Evolutionary conservation across 176 grass and related monocot species (phyloP), one percentile per base, ranked within the genome.

Genomic region (Alopecurus myosuroides): DNA sequence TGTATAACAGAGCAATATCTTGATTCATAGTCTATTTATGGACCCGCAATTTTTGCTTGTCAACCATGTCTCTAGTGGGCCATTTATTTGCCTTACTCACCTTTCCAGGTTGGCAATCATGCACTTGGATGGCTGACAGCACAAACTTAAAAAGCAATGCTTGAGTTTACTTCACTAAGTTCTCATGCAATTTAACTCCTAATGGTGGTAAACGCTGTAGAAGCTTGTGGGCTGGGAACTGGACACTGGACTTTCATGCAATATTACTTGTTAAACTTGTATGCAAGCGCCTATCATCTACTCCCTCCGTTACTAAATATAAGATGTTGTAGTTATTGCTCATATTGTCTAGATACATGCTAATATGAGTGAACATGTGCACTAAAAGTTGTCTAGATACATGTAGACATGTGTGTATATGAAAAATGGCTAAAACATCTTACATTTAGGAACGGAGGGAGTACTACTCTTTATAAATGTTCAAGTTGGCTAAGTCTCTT

Each of bases 401-500:
- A n/a, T n/a, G n/a, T n/a, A n/a, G n/a, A n/a, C n/a, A n/a, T n/a
- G n/a, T n/a, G n/a, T n/a, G n/a, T n/a, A n/a, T n/a, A n/a, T n/a
- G n/a, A n/a, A n/a, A n/a, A n/a, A n/a, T n/a, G n/a, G n/a, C n/a
- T n/a, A n/a, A n/a, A n/a, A n/a, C n/a, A n/a, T n/a, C n/a, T n/a
- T n/a, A n/a, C n/a, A n/a, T n/a, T n/a, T n/a, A n/a, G n/a, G n/a
- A n/a, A n/a, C n/a, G n/a, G n/a, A n/a, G n/a, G n/a, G n/a, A n/a
- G n/a, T n/a, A n/a, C 14, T 29, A 61, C 1, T 68, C 18, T 60
- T 50, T 42, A 51, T 19, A 88, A 77, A 81, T 61, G 9, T 82
- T 86, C 48, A 77, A 53, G 19, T 77, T 29, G 18, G 40, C 22
- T 86, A 76, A 91, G 58, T 77, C 45, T 71, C 19, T 82, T 76